Percentiles rank a stretch among this genome's conserved stretches.
phyloP scores from a whole-genome alignment of 106 monocot genomes.

The Platanthera zijinensis region DNA sequence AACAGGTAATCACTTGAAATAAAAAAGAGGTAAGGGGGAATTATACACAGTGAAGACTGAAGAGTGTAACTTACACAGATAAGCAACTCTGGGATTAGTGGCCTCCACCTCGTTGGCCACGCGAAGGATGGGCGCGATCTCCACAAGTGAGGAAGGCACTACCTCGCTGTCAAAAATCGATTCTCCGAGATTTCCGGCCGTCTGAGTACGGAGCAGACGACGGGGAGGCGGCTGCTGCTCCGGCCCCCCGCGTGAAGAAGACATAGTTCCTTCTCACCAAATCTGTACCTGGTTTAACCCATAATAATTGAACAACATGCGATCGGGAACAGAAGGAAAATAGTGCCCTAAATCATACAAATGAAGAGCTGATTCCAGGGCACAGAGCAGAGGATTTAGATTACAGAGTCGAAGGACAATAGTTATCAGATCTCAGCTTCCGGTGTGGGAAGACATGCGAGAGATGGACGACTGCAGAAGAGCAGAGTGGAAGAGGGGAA shows the following conservation, averaged over 20 bases:
- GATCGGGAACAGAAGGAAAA: not conserved
- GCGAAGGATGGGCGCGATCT: conserved; percentile 89
- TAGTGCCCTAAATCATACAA: not conserved
- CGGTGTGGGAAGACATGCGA: not conserved
- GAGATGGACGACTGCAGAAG: not conserved
- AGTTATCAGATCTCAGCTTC: not conserved
- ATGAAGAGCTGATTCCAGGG: not conserved
- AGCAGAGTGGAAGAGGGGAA: not conserved
- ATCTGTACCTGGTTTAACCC: not conserved
- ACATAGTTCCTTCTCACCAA: conserved; percentile 17
- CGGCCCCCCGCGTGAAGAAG: conserved; percentile 29
- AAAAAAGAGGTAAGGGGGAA: not conserved
- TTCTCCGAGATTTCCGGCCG: conserved; percentile 77
- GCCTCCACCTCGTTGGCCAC: conserved; percentile 93
- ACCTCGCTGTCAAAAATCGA: conserved; percentile 84
- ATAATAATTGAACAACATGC: not conserved
- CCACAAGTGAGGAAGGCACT: conserved; percentile 85
- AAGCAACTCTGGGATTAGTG: conserved; percentile 83
- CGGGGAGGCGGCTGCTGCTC: conserved; percentile 32
- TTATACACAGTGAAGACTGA: not conserved
- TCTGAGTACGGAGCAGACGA: conserved; percentile 74
- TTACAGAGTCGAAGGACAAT: not conserved
- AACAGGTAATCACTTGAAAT: not conserved
- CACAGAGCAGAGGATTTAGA: not conserved
- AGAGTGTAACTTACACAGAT: conserved; percentile 57